These are phyloP conservation scores for Suaeda aralocaspica DNA, from an alignment of 148 eudicot genomes.

Conservation along the genomic window DNA sequence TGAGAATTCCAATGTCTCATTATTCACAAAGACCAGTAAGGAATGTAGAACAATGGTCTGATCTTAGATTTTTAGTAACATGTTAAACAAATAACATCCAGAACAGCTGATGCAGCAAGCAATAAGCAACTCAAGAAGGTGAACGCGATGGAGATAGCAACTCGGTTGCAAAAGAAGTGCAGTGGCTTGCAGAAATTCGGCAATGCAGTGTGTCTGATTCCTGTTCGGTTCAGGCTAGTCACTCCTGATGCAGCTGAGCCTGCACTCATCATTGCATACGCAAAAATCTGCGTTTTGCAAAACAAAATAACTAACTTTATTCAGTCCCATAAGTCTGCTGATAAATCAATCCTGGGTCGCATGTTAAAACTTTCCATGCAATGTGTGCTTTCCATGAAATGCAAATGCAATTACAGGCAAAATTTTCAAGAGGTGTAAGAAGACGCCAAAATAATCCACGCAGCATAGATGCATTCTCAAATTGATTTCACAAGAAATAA, in stretches of 20 bases:
- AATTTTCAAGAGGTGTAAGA: neutral
- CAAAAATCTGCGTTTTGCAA: slow-evolving; percentile 78
- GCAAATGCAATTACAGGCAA: neutral
- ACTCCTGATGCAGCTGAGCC: slow-evolving; percentile 94
- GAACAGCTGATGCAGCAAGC: slow-evolving; percentile 59
- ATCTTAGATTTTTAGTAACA: slow-evolving; percentile 27
- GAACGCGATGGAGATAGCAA: slow-evolving; percentile 74
- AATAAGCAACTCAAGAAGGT: slow-evolving; percentile 69
- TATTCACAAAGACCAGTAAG: neutral
- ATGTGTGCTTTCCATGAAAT: neutral
- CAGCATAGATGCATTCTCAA: neutral
- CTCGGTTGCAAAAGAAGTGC: slow-evolving; percentile 61
- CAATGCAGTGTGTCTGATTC: slow-evolving; percentile 72
- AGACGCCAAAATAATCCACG: neutral
- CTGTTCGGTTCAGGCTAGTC: slow-evolving; percentile 73
- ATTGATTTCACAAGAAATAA: neutral
- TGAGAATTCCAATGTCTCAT: neutral
- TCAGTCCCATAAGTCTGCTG: too few species aligned
- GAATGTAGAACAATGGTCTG: too few species aligned
- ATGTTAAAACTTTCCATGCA: neutral
- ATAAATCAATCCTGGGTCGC: too few species aligned
- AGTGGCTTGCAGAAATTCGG: slow-evolving; percentile 93
- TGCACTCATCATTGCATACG: slow-evolving; percentile 82
- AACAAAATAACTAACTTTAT: too few species aligned
- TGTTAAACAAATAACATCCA: slow-evolving; percentile 70